Evolutionary conservation across 306 rosid species (phyloP), one percentile per base, ranked within the genome.

Genomic region (Dalbergia oliveri): DNA sequence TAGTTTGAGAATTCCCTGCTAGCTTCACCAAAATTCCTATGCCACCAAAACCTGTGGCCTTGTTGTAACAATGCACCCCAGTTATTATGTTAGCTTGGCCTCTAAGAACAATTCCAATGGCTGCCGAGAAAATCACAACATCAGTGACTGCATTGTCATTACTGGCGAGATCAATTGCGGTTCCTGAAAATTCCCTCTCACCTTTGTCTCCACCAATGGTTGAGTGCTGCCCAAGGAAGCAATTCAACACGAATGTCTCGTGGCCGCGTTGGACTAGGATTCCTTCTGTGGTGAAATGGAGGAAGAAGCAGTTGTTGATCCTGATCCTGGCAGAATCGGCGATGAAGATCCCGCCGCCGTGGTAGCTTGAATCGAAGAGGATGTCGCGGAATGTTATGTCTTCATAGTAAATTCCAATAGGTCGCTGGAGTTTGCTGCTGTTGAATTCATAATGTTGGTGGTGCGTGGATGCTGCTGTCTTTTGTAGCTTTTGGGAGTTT

Each of bases 41-140:
- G 57, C 94, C 94, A 11, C 90, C 94, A 62, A 86, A 88, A 3
- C 75, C 73, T 9, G 92, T 84, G 47, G 94, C 94, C 64, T 90
- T 90, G 76, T 88, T 90, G 68, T 84, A 90, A 41, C 90, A 90
- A 45, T 90, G 92, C 33, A 85, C 92, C 12, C 92, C 94, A 0
- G 90, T 83, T 62, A 90, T 19, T 6, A 90, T 86, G 69, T 90
- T 86, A 4, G 94, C 94, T 19, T 90, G 94, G 19, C 94, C 94
- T 45, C 92, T 86, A 0, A 90, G 66, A 2, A 88, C 72, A 73
- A 90, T 47, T 3, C 94, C 94, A 23, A 86, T 18, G 5, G 86
- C 90, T 0, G 81, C 81, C n/a, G 85, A 82, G 68, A 82, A 88
- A 35, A 88, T 73, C 10, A 57, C 78, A 3, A 84, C 82, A 57